Evolutionary conservation across 1,139 yeast species (phyloP).

Genomic region (Geotrichum bryndzae): DNA sequence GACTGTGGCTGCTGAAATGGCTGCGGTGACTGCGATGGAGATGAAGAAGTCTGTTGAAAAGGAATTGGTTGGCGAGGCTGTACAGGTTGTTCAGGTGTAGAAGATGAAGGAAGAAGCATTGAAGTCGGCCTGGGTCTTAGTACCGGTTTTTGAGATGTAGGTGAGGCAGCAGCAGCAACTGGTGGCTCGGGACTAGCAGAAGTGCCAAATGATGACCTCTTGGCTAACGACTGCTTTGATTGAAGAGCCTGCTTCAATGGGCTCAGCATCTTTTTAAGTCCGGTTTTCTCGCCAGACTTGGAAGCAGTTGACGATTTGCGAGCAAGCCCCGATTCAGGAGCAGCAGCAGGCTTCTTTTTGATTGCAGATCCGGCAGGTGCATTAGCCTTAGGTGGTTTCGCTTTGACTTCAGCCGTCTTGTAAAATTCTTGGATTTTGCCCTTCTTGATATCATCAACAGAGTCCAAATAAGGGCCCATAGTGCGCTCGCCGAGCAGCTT

Average conservation of each 20-base stretch:
- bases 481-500: conserved; percentile 73
- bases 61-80: neutral
- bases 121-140: neutral
- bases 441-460: conserved; percentile 65
- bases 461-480: conserved; percentile 53
- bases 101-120: neutral
- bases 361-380: conserved; percentile 5
- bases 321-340: conserved; percentile 19
- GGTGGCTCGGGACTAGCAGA: neutral
- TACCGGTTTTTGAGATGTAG: neutral
- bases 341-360: conserved; percentile 1
- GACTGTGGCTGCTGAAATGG: neutral
- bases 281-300: neutral
- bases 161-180: neutral
- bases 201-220: neutral
- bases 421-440: conserved; percentile 58
- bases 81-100: neutral
- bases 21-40: neutral
- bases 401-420: conserved; percentile 49
- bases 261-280: neutral
- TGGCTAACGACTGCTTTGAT: neutral
- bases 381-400: conserved; percentile 13
- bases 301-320: neutral
- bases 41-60: neutral
- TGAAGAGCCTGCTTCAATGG: neutral